Percentiles rank a stretch among this genome's conserved stretches.
Evolutionary conservation across 495 filamentous ascomycete species (phyloP).

Genomic region (Annulohypoxylon bovei): DNA sequence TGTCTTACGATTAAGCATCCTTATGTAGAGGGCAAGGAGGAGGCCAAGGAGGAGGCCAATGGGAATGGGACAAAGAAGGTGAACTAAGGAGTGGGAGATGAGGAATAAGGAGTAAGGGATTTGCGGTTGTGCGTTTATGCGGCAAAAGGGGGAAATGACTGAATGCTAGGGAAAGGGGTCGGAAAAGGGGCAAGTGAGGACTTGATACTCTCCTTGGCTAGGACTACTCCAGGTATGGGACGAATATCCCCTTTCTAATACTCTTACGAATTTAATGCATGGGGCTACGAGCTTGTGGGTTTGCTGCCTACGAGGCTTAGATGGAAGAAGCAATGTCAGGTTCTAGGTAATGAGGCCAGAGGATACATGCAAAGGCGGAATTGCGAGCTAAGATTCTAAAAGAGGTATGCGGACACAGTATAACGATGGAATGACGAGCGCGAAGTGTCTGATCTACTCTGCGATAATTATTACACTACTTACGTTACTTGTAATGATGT

Average conservation of each 20-base stretch:
- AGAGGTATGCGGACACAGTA: background rate
- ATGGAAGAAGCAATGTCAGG: slow-evolving; percentile 1
- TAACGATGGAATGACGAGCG: background rate
- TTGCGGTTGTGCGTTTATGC: too few relatives aligned
- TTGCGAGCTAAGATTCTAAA: too few relatives aligned
- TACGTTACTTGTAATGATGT: background rate
- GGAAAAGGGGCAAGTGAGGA: background rate
- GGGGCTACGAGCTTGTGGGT: background rate
- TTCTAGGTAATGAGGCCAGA: too few relatives aligned
- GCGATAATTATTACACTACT: background rate
- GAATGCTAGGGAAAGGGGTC: background rate
- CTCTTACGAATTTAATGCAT: background rate
- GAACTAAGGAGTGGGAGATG: background rate
- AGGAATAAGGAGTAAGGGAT: background rate
- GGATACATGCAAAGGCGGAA: too few relatives aligned
- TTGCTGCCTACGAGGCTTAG: background rate
- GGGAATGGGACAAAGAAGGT: slow-evolving; percentile 43
- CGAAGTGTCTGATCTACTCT: background rate
- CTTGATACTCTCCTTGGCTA: background rate
- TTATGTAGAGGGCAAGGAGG: slow-evolving; percentile 56
- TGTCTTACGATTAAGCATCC: slow-evolving; percentile 95
- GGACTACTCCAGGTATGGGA: background rate
- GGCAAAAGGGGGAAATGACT: background rate
- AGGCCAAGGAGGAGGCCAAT: background rate
- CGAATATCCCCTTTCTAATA: background rate